These are phyloP conservation scores for Hymenotorrendiella dingleyae DNA, from an alignment of 2,329 filamentous ascomycete genomes.

Conservation along the genomic window DNA sequence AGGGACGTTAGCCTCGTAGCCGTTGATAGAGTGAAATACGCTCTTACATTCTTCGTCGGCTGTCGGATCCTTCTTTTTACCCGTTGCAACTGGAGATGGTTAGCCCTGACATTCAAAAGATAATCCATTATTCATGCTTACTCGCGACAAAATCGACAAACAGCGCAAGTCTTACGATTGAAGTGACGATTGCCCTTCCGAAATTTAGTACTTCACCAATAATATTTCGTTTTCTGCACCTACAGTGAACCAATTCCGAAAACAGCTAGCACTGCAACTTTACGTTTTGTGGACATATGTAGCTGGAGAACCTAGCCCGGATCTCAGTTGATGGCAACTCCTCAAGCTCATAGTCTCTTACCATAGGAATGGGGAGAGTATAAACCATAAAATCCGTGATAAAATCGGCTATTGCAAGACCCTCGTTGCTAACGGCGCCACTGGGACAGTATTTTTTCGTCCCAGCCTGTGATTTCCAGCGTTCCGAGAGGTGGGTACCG, in stretches of 20 bases:
- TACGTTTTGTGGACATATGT: neutral
- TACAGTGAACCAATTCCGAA: constrained; percentile 1
- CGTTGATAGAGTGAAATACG: neutral
- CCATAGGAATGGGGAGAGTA: neutral
- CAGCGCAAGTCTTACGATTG: neutral
- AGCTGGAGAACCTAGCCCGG: neutral
- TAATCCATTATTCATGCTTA: neutral
- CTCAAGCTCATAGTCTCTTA: neutral
- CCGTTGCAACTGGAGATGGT: neutral
- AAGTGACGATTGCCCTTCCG: neutral
- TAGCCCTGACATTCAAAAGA: neutral
- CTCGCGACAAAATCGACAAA: neutral
- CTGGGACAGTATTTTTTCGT: neutral
- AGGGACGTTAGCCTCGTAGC: neutral
- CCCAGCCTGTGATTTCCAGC: neutral
- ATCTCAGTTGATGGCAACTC: neutral
- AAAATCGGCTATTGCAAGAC: neutral
- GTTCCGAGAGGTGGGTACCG: neutral
- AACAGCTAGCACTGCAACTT: neutral
- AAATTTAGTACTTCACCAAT: neutral
- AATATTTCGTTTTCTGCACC: neutral
- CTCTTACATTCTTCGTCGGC: neutral
- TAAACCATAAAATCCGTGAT: neutral
- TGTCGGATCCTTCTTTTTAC: neutral
- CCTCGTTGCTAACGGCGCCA: neutral